These are phyloP conservation scores for Aspergillus neotritici DNA, from an alignment of 2,329 filamentous ascomycete species.

Conservation along the genomic window DNA sequence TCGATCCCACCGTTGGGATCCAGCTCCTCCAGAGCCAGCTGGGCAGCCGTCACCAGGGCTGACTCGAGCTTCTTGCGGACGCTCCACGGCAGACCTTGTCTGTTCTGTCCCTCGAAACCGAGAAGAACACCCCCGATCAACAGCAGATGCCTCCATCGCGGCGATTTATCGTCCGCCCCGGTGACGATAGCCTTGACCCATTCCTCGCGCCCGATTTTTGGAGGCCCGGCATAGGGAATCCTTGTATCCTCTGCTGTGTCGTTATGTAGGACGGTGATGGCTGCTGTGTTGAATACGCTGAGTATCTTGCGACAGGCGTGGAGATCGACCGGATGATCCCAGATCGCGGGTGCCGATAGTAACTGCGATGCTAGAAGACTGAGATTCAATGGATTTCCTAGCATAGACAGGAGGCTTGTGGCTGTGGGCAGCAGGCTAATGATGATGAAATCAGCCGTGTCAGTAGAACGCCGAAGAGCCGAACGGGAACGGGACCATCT, in stretches of 20 bases:
- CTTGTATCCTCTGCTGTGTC: conserved; percentile 36
- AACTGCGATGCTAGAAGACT: conserved; percentile 56
- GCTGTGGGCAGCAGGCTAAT: conserved; percentile 49
- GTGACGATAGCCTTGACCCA: conserved; percentile 56
- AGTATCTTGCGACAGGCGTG: conserved; percentile 52
- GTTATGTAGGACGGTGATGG: conserved; percentile 49
- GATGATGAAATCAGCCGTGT: conserved; percentile 10
- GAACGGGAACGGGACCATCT: conserved; percentile 9
- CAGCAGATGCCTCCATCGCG: conserved; percentile 78
- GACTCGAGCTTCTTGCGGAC: conserved; percentile 64
- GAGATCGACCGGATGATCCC: conserved; percentile 51
- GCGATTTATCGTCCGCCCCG: conserved; percentile 57
- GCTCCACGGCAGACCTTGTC: conserved; percentile 57
- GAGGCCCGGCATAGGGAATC: conserved; percentile 38
- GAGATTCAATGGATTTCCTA: conserved; percentile 58
- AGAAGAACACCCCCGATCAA: conserved; percentile 72
- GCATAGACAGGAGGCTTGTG: conserved; percentile 42
- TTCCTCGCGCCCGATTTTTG: conserved; percentile 49
- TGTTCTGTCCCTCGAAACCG: conserved; percentile 63
- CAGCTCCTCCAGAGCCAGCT: conserved; percentile 64
- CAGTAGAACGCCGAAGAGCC: conserved; percentile 1
- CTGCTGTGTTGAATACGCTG: conserved; percentile 57
- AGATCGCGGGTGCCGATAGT: conserved; percentile 54
- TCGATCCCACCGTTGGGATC: conserved; percentile 48
- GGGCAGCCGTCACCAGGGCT: conserved; percentile 68